A percentile compares a stretch with the other conserved stretches of the same genome.
Conservation (phyloP, 1,284 basidiomycete genomes). For the Coniferiporia sulphurascens region DNA sequence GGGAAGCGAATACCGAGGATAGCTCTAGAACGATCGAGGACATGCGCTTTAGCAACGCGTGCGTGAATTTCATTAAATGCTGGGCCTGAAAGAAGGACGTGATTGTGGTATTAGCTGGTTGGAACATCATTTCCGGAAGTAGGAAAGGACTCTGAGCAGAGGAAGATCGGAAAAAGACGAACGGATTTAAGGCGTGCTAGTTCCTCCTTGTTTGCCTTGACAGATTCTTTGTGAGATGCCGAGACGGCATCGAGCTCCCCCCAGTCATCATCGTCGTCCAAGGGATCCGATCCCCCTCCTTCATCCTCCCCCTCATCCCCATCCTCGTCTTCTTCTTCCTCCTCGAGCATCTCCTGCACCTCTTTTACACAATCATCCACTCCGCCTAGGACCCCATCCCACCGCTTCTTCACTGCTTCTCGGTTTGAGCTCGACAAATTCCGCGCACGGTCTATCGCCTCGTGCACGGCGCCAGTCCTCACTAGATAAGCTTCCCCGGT, state of each 20-base stretch:
- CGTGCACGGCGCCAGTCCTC: conserved; percentile 60
- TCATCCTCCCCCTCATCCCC: conserved; percentile 24
- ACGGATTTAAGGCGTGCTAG: conserved; percentile 25
- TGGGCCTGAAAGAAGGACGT: conserved; percentile 39
- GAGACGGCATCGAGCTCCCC: conserved; percentile 42
- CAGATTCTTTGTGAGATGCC: background rate
- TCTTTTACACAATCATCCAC: conserved; percentile 61
- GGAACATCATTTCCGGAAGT: background rate
- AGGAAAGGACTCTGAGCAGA: background rate
- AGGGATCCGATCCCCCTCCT: conserved; percentile 27
- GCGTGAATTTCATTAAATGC: conserved; percentile 51
- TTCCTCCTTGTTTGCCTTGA: conserved; percentile 27
- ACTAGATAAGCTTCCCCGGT: conserved; percentile 51
- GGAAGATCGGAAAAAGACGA: background rate
- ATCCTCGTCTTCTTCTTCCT: conserved; percentile 25
- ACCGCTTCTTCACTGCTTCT: conserved; percentile 52
- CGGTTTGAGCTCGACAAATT: conserved; percentile 55
- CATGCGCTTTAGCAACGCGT: conserved; percentile 59
- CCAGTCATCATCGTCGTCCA: conserved; percentile 55
- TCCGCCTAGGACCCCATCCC: conserved; percentile 51
- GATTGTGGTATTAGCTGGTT: background rate
- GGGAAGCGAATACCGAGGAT: conserved; percentile 21
- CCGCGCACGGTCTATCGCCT: conserved; percentile 52
- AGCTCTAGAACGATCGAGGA: conserved; percentile 43
- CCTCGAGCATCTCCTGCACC: conserved; percentile 49